Percentiles rank a stretch among this genome's conserved stretches.
These are phyloP conservation scores for Arbutus unedo DNA, from an alignment of 148 eudicot species.

Conservation along the genomic window DNA sequence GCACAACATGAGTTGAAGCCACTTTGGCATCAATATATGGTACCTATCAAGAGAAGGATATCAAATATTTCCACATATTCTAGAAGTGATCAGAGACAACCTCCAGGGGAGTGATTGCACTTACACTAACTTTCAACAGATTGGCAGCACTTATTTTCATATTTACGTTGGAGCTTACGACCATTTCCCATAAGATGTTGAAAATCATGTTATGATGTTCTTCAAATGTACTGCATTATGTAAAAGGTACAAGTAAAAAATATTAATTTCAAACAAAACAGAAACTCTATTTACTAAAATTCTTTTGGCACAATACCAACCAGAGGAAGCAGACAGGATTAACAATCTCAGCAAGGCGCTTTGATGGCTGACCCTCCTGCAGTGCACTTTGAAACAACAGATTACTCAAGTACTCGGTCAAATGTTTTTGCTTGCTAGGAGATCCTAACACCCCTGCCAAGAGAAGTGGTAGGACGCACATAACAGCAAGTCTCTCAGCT, in stretches of 20 bases:
- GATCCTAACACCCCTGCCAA: conserved; percentile 86
- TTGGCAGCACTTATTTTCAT: conserved; percentile 82
- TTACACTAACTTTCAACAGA: conserved; percentile 82
- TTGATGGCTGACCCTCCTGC: conserved; percentile 27
- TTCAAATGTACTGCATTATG: conserved; percentile 55
- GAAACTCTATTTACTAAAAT: conserved; percentile 8
- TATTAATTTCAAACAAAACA: conserved; percentile 9
- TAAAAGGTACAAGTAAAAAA: conserved; percentile 13
- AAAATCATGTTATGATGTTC: conserved; percentile 69
- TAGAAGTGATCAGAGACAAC: conserved; percentile 1
- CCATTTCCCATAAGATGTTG: conserved; percentile 79
- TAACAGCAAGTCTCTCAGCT: conserved; percentile 71
- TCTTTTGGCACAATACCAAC: conserved; percentile 31
- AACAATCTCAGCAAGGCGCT: conserved; percentile 47
- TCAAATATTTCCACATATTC: background rate
- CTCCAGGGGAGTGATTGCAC: conserved; percentile 16
- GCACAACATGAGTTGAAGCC: conserved; percentile 82
- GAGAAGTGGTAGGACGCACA: conserved; percentile 77
- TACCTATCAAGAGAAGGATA: conserved; percentile 42
- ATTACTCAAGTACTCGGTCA: conserved; percentile 67
- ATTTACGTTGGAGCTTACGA: conserved; percentile 71
- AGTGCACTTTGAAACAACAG: conserved; percentile 56
- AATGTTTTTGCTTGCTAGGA: conserved; percentile 64
- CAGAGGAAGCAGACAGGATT: conserved; percentile 85
- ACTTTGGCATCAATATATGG: conserved; percentile 86